Base-by-base conservation (phyloP, 768 basidiomycete genomes). In the Porphyrellus cyaneotinctus region DNA sequence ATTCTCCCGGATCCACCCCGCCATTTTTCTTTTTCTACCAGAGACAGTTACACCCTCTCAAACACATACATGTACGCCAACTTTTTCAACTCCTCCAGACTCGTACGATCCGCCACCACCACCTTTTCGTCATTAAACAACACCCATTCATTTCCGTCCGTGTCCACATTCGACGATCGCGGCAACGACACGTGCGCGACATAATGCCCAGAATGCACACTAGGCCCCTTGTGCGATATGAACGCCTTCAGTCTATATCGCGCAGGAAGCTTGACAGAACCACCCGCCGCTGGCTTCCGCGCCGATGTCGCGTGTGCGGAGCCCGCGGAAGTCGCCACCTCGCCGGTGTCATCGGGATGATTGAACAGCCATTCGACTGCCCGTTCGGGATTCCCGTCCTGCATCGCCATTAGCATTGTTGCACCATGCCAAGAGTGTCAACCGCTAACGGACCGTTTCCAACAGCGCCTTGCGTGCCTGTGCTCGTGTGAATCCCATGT, bases 71-170 rank as follows among this genome's bases (percentile, higher is more conserved):
- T 71, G 76, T 99, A 97, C 36, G 94, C 95, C 66, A 93, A 66
- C 68, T 78, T 78, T 72, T 88, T 88, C 74, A 97, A 72, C 51
- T 83, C 82, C n/a, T 70, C 77, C 26, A 95, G 89, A 64, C 90
- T 91, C 68, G 87, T 82, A 53, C 68, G 76, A 64, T 95, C 91
- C 4, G 94, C 94, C 68, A 80, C 84, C 11, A 97, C 94, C 4
- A 95, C 94, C 73, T 94, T 95, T 73, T 95, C 93, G 65, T 97
- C 95, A 62, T 97, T 97, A 69, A 94, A 97, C 62, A 98, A 68
- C 51, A 95, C 87, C 92, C 95, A 95, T 11, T 77, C 76, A 20
- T 77, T 80, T 67, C 64, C 46, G 49, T 52, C 24, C 41, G 20
- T 9, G 12, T 39, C 64, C 15, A 60, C 59, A 23, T 58, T 58